Conservation (phyloP, 768 basidiomycete genomes). For the Coprinopsis strossmayeri region DNA sequence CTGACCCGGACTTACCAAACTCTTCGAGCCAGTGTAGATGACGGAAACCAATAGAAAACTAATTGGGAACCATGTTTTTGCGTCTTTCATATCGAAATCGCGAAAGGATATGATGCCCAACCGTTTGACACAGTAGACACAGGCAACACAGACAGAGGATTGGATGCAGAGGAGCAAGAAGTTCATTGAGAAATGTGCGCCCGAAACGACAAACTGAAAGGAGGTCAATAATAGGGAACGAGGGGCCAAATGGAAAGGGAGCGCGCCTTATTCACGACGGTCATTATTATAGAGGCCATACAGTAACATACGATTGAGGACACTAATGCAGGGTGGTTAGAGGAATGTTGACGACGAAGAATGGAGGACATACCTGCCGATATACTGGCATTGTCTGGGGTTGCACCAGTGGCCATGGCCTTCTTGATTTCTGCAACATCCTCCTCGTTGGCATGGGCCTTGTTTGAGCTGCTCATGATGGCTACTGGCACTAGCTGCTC, state of each 20-base stretch:
- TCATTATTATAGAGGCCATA: conserved; percentile 92
- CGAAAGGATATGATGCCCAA: conserved; percentile 79
- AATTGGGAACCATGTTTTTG: conserved; percentile 92
- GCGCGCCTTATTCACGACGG: conserved; percentile 88
- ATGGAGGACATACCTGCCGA: conserved; percentile 17
- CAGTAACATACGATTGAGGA: conserved; percentile 87
- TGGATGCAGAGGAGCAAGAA: conserved; percentile 92
- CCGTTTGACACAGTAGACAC: conserved; percentile 70
- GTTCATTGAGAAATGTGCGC: conserved; percentile 91
- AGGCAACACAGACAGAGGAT: conserved; percentile 77
- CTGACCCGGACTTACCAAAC: conserved; percentile 77
- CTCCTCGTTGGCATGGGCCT: conserved; percentile 5
- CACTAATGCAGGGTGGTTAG: conserved; percentile 33
- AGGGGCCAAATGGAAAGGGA: not conserved
- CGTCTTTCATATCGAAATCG: conserved; percentile 74
- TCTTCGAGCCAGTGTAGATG: conserved; percentile 98
- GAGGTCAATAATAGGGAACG: not conserved
- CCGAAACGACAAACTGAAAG: conserved; percentile 98
- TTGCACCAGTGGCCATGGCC: conserved; percentile 21
- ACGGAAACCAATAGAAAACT: conserved; percentile 88
- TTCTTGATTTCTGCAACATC: conserved; percentile 52
- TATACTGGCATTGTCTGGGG: conserved; percentile 19
- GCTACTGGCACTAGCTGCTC: not conserved
- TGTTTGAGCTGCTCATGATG: conserved; percentile 14
- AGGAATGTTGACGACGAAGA: not conserved